A percentile compares a stretch with the other conserved stretches of the same genome.
phyloP scores from a whole-genome alignment of 495 filamentous ascomycete genomes.

The Podospora fimiseda region DNA sequence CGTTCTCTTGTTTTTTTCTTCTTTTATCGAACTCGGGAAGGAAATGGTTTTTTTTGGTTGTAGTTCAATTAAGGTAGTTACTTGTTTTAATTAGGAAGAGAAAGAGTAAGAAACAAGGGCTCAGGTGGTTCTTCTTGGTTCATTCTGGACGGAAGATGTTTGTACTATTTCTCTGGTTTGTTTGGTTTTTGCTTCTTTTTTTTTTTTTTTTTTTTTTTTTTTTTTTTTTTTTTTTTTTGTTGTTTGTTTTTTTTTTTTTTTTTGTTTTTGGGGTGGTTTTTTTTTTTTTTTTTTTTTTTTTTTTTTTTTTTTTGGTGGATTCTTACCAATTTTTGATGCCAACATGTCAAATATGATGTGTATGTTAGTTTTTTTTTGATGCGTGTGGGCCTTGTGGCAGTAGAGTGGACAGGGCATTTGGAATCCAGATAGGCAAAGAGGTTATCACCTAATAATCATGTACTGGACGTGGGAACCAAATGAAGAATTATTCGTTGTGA shows the following conservation, averaged over 20 bases:
- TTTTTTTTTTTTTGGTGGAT: background rate
- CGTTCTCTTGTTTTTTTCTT: background rate
- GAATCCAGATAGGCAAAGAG: background rate
- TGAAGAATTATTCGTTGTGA: background rate
- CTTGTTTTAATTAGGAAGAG: too few species aligned
- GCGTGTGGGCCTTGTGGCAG: background rate
- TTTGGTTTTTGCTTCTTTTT: background rate
- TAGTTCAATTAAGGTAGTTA: background rate
- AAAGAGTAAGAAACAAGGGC: too few species aligned
- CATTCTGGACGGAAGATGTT: background rate
- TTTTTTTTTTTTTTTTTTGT: background rate
- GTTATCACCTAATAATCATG: background rate
- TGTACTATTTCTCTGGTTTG: background rate
- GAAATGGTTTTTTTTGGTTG: background rate
- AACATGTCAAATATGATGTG: background rate
- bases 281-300: background rate
- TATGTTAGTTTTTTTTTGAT: background rate
- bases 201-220: background rate
- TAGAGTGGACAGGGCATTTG: background rate
- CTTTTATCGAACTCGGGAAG: too few species aligned
- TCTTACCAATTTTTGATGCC: background rate
- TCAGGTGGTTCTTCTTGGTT: too few species aligned
- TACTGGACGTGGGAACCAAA: too few species aligned
- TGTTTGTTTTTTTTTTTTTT: background rate
- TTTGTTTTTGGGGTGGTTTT: background rate